Conservation (phyloP, 2,329 filamentous ascomycete species). For the Paecilomyces variotii region DNA sequence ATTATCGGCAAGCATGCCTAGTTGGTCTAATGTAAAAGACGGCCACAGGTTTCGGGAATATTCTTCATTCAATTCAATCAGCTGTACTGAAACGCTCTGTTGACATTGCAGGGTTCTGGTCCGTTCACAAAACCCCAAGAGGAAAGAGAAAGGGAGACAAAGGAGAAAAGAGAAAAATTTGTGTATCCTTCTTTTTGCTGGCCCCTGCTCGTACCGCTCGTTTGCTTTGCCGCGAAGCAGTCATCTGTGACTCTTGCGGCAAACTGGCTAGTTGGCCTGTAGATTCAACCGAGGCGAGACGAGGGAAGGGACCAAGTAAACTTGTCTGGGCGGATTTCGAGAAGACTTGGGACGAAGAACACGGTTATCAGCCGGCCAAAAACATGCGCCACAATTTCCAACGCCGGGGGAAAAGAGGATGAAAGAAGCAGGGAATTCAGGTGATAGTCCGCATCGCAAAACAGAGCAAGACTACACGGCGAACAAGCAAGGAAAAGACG, state of each 20-base stretch:
- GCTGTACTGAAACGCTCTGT: neutral
- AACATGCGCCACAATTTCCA: slow-evolving; percentile 32
- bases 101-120: neutral
- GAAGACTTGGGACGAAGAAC: slow-evolving; percentile 8
- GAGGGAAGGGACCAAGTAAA: neutral
- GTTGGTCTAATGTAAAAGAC: too few relatives aligned
- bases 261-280: neutral
- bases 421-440: neutral
- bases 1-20: too few relatives aligned
- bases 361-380: slow-evolving; percentile 21
- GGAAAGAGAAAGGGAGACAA: neutral
- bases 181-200: slow-evolving; percentile 1
- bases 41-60: neutral
- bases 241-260: neutral
- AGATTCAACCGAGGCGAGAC: neutral
- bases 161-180: neutral
- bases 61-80: neutral
- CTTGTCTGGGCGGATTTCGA: neutral
- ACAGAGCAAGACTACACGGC: slow-evolving; percentile 15
- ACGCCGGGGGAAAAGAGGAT: slow-evolving; percentile 29
- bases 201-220: neutral
- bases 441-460: slow-evolving; percentile 6
- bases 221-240: neutral
- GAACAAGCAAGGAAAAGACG: slow-evolving; percentile 6
- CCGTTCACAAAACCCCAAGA: neutral